A percentile compares a stretch with the other conserved stretches of the same genome.
Conservation (phyloP, 1,139 yeast species). For the Arxiozyma heterogenica region DNA sequence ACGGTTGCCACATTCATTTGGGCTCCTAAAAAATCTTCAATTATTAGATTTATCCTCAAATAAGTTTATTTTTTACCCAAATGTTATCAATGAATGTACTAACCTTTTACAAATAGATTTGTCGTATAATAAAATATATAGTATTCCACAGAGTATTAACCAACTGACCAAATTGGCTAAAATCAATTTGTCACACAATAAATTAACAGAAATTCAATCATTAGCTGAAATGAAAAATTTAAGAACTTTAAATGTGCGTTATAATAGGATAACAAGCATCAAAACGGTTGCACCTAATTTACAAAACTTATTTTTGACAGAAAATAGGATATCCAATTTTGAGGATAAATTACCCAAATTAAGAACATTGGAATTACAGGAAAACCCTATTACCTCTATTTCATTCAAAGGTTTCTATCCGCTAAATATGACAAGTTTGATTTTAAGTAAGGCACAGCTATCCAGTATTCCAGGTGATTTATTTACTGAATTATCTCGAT, state of each 20-base stretch:
- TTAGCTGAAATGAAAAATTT: slow-evolving; percentile 48
- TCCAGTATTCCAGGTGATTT: slow-evolving; percentile 63
- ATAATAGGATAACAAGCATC: slow-evolving; percentile 58
- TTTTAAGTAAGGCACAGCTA: slow-evolving; percentile 73
- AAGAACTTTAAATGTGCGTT: slow-evolving; percentile 68
- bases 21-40: slow-evolving; percentile 46
- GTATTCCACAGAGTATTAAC: slow-evolving; percentile 55
- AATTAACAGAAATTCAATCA: slow-evolving; percentile 40
- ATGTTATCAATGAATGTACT: slow-evolving; percentile 52
- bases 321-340: slow-evolving; percentile 68
- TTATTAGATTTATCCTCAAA: slow-evolving; percentile 74
- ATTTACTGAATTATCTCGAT: slow-evolving; percentile 50
- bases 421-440: slow-evolving; percentile 58
- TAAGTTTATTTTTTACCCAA: slow-evolving; percentile 60
- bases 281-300: slow-evolving; percentile 55
- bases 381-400: slow-evolving; percentile 76
- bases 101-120: slow-evolving; percentile 63
- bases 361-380: slow-evolving; percentile 47
- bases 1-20: slow-evolving; percentile 54
- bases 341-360: slow-evolving; percentile 52
- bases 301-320: slow-evolving; percentile 67
- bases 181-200: slow-evolving; percentile 68
- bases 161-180: slow-evolving; percentile 52
- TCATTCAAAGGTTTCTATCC: slow-evolving; percentile 51
- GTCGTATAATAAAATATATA: slow-evolving; percentile 65